Conservation (phyloP, 164 flowering plant genomes). For the Warburgia ugandensis region DNA sequence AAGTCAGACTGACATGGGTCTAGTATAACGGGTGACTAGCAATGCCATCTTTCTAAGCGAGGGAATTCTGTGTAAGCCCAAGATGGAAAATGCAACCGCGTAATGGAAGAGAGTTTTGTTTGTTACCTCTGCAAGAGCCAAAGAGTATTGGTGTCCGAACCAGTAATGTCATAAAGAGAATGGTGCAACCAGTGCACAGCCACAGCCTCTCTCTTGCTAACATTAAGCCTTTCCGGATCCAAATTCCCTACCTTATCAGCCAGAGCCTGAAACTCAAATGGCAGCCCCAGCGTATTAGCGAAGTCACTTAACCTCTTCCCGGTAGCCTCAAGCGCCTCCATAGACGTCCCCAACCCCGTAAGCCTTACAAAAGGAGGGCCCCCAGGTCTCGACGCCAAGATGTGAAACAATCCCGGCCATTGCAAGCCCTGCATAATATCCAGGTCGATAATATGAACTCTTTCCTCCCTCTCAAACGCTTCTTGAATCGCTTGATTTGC, state of each 20-base stretch:
- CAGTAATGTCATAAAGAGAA: constrained; percentile 90
- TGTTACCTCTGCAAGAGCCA: constrained; percentile 88
- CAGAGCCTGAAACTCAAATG: constrained; percentile 79
- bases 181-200: constrained; percentile 98
- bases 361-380: constrained; percentile 83
- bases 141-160: constrained; percentile 74
- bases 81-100: background rate
- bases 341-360: constrained; percentile 78
- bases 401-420: constrained; percentile 96
- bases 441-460: constrained; percentile 91
- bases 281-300: constrained; percentile 77
- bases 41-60: too few relatives aligned
- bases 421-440: constrained; percentile 98
- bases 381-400: constrained; percentile 83
- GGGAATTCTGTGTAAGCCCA: background rate
- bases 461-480: constrained; percentile 88
- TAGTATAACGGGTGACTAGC: too few relatives aligned
- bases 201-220: constrained; percentile 86
- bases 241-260: constrained; percentile 85
- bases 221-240: constrained; percentile 60
- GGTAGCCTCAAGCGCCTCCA: constrained; percentile 79
- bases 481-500: constrained; percentile 95
- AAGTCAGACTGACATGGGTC: too few relatives aligned
- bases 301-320: constrained; percentile 91
- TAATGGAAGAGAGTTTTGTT: background rate